Base-by-base conservation (phyloP, 345 rosid genomes). In the Rhizophora mangle region DNA sequence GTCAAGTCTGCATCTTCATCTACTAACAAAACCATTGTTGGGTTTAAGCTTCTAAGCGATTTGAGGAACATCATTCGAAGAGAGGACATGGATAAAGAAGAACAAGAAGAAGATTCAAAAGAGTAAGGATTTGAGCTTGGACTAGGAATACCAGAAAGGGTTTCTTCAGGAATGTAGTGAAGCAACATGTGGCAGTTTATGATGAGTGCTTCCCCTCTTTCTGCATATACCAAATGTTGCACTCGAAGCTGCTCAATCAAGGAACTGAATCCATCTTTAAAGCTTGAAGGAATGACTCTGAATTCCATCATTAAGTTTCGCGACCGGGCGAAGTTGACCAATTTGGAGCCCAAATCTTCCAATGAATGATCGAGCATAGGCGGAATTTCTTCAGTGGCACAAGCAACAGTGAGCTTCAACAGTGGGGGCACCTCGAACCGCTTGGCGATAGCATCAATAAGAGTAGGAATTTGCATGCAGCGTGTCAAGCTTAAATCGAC, bases 401-500 rank as follows among this genome's bases (percentile, higher is more conserved):
- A 80, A 21, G 87, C 86, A 11, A 91, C 82, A 0, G 98, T 94
- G 18, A 94, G 91, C 80, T 85, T 94, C 21, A 94, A 60, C 66
- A 89, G 21, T 2, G 96, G 94, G 8, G 84, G 86, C 2, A 69
- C 79, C 58, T 87, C 91, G 36, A 81, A 80, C 19, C 91, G 79
- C 61, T 63, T 85, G 5, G 95, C 81, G 8, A 94, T 74, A 15
- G 96, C 88, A 59, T 91, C 97, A 29, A 94, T 78, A 3, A 91
- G 87, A 10, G 95, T 94, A 49, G 97, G 98, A 67, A 94, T 89
- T 78, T 94, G 98, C 98, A 94, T 94, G 89, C 96, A 94, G 65
- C 91, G 95, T 3, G 91, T 91, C 55, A 80, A 79, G 84, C 95
- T 88, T 22, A 94, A 72, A 76, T 94, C 98, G 21, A 94, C 93